Evolutionary conservation across 192 early-diverging fungal species (phyloP).

Genomic region (Globomyces pollinis-pini): DNA sequence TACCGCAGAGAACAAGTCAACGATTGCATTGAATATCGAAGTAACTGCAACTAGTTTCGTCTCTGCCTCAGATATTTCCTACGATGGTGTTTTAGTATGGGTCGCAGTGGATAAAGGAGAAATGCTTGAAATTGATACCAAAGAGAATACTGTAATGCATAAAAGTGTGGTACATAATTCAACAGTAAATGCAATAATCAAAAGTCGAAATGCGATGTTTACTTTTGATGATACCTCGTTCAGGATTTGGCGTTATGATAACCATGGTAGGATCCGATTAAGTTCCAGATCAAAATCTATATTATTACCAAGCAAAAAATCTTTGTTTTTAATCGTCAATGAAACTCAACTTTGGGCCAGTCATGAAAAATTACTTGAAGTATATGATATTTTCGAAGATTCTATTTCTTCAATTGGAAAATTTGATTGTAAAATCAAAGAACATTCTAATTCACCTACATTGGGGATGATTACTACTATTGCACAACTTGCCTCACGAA

Average conservation of each 20-base stretch:
- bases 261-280: slow-evolving; percentile 8
- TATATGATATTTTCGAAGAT: slow-evolving; percentile 36
- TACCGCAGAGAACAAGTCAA: background rate
- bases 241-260: slow-evolving; percentile 44
- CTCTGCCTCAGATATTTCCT: slow-evolving; percentile 13
- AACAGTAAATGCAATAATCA: slow-evolving; percentile 49
- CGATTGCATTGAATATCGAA: background rate
- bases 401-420: slow-evolving; percentile 8
- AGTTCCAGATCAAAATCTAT: slow-evolving; percentile 24
- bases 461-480: slow-evolving; percentile 42
- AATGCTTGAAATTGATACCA: slow-evolving; percentile 47
- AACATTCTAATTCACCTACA: too few species aligned
- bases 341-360: slow-evolving; percentile 53
- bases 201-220: slow-evolving; percentile 45
- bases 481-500: slow-evolving; percentile 17
- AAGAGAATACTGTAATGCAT: slow-evolving; percentile 19
- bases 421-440: slow-evolving; percentile 39
- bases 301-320: slow-evolving; percentile 34
- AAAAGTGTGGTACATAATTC: slow-evolving; percentile 34
- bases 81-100: slow-evolving; percentile 62
- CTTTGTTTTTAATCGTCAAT: slow-evolving; percentile 37
- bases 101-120: slow-evolving; percentile 52
- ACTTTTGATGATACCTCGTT: slow-evolving; percentile 62
- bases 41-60: background rate
- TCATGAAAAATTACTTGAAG: slow-evolving; percentile 47